Percentiles rank a stretch among this genome's conserved stretches.
Evolutionary conservation across 306 rosid genomes (phyloP).

Genomic region (Parietaria judaica): DNA sequence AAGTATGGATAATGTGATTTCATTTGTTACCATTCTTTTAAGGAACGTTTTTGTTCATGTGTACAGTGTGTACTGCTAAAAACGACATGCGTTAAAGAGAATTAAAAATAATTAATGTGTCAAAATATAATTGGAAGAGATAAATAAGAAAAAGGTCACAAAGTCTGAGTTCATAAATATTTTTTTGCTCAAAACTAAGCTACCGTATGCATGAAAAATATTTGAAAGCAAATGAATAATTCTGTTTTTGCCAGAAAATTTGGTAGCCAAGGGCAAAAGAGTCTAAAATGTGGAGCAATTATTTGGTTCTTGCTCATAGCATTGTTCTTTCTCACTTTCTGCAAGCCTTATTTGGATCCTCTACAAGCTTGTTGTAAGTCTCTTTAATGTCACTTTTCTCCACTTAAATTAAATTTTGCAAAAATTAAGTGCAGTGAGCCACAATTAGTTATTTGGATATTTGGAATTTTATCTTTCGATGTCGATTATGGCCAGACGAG

Average conservation of each 20-base stretch:
- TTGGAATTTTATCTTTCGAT: conserved; percentile 35
- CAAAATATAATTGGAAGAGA: too few species aligned
- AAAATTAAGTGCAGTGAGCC: too few species aligned
- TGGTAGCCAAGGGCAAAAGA: conserved; percentile 67
- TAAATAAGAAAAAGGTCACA: too few species aligned
- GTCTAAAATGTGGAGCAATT: conserved; percentile 64
- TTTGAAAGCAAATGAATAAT: conserved; percentile 36
- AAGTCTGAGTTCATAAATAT: too few species aligned
- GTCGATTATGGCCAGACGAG: background rate
- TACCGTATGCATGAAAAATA: conserved; percentile 12
- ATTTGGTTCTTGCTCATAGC: conserved; percentile 41
- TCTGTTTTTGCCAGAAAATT: conserved; percentile 69
- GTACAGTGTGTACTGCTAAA: too few species aligned
- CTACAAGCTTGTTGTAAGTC: conserved; percentile 35
- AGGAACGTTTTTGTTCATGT: too few species aligned
- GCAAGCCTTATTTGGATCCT: conserved; percentile 53
- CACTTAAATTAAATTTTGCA: too few species aligned
- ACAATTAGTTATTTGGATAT: conserved; percentile 19
- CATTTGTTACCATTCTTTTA: too few species aligned
- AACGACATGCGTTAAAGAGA: too few species aligned
- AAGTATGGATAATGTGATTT: too few species aligned
- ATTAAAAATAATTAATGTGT: too few species aligned
- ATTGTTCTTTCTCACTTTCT: conserved; percentile 55
- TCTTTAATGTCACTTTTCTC: too few species aligned
- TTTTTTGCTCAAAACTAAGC: background rate